Conservation (phyloP, 2,329 filamentous ascomycete genomes). For the Fusarium xylarioides region DNA sequence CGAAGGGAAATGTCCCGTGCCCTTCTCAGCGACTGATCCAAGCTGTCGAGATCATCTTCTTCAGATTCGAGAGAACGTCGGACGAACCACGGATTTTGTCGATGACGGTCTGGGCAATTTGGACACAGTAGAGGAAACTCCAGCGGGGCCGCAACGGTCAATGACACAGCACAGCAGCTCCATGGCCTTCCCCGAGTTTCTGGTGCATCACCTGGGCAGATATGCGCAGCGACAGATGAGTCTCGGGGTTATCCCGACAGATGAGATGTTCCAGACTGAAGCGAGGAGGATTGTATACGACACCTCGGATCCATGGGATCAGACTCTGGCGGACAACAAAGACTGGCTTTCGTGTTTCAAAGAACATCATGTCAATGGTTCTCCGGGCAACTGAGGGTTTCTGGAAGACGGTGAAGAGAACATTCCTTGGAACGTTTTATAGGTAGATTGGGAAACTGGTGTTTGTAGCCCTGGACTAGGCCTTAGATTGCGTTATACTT, state of each 20-base stretch:
- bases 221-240: constrained; percentile 38
- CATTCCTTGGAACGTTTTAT: not conserved
- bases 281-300: constrained; percentile 41
- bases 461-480: not conserved
- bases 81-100: not conserved
- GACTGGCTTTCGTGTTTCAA: constrained; percentile 43
- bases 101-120: not conserved
- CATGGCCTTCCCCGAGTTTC: constrained; percentile 21
- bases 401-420: too few relatives aligned
- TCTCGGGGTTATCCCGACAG: constrained; percentile 33
- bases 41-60: constrained; percentile 34
- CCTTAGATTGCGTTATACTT: not conserved
- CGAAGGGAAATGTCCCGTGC: constrained; percentile 36
- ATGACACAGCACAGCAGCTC: not conserved
- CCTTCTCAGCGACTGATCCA: constrained; percentile 42
- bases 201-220: constrained; percentile 31
- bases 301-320: constrained; percentile 38
- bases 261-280: constrained; percentile 43
- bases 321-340: constrained; percentile 43
- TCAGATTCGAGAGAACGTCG: constrained; percentile 20
- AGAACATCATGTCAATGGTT: not conserved
- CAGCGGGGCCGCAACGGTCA: not conserved
- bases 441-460: too few relatives aligned
- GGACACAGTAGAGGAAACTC: not conserved
- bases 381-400: not conserved